Conservation (phyloP, 1,284 basidiomycete genomes). For the Phellopilus nigrolimitatus region DNA sequence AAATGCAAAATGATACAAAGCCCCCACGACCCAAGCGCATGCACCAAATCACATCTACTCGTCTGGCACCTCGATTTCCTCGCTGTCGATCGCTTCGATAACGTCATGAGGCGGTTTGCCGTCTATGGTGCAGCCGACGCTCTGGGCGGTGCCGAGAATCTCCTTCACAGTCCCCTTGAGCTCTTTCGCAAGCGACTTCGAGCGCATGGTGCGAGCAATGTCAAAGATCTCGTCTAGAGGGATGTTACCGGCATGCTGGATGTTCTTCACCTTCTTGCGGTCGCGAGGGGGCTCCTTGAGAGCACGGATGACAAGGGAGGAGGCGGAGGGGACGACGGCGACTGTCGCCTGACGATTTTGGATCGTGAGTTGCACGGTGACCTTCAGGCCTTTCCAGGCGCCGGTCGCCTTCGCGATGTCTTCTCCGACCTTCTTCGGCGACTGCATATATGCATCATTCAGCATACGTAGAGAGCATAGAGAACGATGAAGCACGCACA, state of each 20-base stretch:
- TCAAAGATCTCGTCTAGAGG: conserved; percentile 93
- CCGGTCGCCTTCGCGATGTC: conserved; percentile 99
- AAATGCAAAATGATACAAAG: conserved; percentile 16
- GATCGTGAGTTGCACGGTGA: conserved; percentile 98
- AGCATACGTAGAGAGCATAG: background rate
- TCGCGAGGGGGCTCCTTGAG: conserved; percentile 99
- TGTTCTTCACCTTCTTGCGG: conserved; percentile 99
- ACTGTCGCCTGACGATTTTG: conserved; percentile 99
- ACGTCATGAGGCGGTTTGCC: conserved; percentile 92
- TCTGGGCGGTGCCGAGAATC: conserved; percentile 92
- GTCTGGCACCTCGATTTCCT: conserved; percentile 91
- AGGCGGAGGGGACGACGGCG: conserved; percentile 96
- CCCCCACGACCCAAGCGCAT: background rate
- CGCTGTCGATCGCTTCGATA: conserved; percentile 94
- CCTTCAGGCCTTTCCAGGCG: conserved; percentile 99
- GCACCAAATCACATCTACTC: conserved; percentile 55
- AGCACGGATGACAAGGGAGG: conserved; percentile 96
- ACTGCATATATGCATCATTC: conserved; percentile 46
- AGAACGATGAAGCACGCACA: conserved; percentile 48
- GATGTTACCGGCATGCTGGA: conserved; percentile 96
- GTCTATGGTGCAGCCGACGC: conserved; percentile 94
- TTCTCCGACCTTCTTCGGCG: conserved; percentile 99
- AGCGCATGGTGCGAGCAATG: conserved; percentile 94
- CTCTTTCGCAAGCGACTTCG: conserved; percentile 92
- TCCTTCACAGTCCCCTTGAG: conserved; percentile 91